Evolutionary conservation across 306 rosid genomes (phyloP), one percentile per base, ranked within the genome.

Genomic region (Comarum palustre): DNA sequence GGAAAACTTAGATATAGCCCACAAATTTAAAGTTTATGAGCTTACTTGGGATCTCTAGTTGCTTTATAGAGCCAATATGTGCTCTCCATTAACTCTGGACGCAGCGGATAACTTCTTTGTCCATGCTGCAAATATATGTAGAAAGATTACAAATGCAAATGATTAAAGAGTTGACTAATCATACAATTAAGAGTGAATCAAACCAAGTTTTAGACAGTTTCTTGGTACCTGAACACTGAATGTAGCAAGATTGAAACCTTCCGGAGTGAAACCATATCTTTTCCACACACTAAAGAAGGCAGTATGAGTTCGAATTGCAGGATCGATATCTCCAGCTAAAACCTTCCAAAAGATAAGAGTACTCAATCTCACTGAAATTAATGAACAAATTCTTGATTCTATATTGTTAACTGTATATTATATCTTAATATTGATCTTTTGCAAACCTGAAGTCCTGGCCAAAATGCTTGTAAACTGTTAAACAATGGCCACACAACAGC

Each of bases 401-500:
- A 79, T 77, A 77, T 27, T 62, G 42, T 78, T 47, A 57, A 75
- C 54, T 61, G 20, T 51, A 78, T 69, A 62, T 45, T 61, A 75
- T 31, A 32, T 67, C 15, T 39, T 43, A 73, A 81, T 74, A 62
- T 22, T 25, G 24, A 65, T 62, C 75, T 22, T 59, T 22, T 55
- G 38, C 75, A 78, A 89, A 93, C 98, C 98, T 93, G 98, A 83
- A 93, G 97, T 73, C 98, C 98, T 5, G 98, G 98, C 98, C 98
- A 93, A 84, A 93, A 93, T 45, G 98, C 98, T 86, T 93, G 98
- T 83, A 93, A 85, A 82, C 98, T 93, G 85, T 93, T 93, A 81
- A 90, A 93, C 72, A 93, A 77, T 57, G 98, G 97, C 98, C 98
- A 93, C 72, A 93, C 98, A 12, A 93, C 82, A 80, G 97, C 92